Evolutionary conservation across 169 alveolate genomes (phyloP).

Genomic region (Cytauxzoon felis): DNA sequence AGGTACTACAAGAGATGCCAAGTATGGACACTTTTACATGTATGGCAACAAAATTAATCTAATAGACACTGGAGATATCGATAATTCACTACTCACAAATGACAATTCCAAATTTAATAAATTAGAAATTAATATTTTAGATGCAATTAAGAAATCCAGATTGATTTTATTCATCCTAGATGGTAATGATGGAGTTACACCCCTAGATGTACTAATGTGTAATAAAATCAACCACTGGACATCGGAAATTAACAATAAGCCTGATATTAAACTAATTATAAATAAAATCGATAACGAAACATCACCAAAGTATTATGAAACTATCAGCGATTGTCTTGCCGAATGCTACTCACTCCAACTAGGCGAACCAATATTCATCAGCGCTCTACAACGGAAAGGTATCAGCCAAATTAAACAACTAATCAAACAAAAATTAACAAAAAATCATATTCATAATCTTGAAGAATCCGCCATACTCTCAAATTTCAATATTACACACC

Average conservation of each 20-base stretch:
- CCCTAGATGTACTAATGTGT: constrained; percentile 65
- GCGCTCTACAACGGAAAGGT: constrained; percentile 32
- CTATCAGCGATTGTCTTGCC: constrained; percentile 38
- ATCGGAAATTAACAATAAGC: constrained; percentile 7
- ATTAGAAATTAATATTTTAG: constrained; percentile 55
- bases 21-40: constrained; percentile 65
- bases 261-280: constrained; percentile 17
- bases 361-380: constrained; percentile 60
- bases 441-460: neutral
- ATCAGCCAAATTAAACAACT: constrained; percentile 14
- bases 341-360: constrained; percentile 49
- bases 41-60: constrained; percentile 65
- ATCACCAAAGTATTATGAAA: constrained; percentile 48
- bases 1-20: constrained; percentile 63
- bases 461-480: constrained; percentile 45
- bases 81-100: constrained; percentile 2
- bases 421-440: neutral
- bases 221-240: constrained; percentile 43
- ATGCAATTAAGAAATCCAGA: constrained; percentile 61
- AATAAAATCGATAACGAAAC: constrained; percentile 55
- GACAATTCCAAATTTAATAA: neutral
- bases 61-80: constrained; percentile 75
- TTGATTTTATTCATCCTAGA: constrained; percentile 70
- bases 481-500: too few relatives aligned
- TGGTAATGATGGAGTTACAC: constrained; percentile 73